Evolutionary conservation across 176 grass and related monocot genomes (phyloP).

Genomic region (Bolboschoenus planiculmis): DNA sequence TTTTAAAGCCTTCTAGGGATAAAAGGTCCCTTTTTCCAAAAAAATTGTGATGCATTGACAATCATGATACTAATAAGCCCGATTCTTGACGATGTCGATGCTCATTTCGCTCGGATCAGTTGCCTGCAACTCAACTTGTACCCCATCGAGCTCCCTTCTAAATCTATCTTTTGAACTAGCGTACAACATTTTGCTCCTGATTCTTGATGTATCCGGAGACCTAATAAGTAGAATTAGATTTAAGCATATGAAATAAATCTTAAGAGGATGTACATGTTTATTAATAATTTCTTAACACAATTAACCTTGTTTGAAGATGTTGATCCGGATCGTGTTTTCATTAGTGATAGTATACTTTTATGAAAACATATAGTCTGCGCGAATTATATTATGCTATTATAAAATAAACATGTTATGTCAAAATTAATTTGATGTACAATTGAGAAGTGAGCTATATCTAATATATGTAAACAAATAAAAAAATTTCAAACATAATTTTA

Average conservation of each 20-base stretch:
- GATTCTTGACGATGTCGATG: conserved; percentile 20
- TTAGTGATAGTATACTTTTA: background rate
- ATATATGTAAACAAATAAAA: too few relatives aligned
- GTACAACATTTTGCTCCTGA: conserved; percentile 29
- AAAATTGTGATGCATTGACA: background rate
- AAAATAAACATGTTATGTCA: background rate
- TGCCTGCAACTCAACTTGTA: conserved; percentile 29
- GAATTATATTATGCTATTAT: background rate
- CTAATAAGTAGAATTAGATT: background rate
- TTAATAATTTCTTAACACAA: background rate
- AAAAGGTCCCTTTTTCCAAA: background rate
- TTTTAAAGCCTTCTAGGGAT: background rate
- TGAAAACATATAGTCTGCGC: background rate
- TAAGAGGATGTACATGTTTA: background rate
- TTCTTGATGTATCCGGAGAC: conserved; percentile 25
- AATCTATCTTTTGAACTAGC: conserved; percentile 37
- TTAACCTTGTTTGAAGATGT: background rate
- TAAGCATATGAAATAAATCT: background rate
- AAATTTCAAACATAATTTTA: too few relatives aligned
- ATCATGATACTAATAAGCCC: background rate
- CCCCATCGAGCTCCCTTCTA: conserved; percentile 29
- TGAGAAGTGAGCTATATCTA: too few relatives aligned
- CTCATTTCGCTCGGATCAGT: conserved; percentile 32
- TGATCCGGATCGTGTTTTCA: too few relatives aligned
- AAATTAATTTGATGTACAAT: too few relatives aligned